phyloP scores from a whole-genome alignment of 805 yeast genomes.

The Brettanomyces anomalus region DNA sequence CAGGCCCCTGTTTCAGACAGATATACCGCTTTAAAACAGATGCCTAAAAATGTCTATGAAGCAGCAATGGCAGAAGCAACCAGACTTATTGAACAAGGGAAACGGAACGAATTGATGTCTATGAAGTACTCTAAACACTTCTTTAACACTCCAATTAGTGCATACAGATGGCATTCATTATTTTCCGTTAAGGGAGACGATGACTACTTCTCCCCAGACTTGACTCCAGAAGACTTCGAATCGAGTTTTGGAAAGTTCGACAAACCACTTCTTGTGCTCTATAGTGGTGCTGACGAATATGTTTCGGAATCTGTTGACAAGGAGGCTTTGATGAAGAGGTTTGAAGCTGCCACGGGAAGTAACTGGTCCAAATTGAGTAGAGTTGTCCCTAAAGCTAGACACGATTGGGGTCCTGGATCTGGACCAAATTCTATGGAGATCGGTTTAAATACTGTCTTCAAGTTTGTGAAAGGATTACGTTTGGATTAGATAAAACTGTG shows the following conservation, averaged over 20 bases:
- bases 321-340: conserved; percentile 34
- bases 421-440: conserved; percentile 10
- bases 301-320: conserved; percentile 48
- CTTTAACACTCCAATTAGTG: conserved; percentile 53
- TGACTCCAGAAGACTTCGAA: conserved; percentile 33
- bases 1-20: conserved; percentile 75
- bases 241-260: conserved; percentile 47
- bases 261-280: conserved; percentile 43
- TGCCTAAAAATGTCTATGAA: conserved; percentile 11
- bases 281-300: conserved; percentile 56
- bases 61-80: conserved; percentile 23
- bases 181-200: conserved; percentile 58
- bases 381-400: conserved; percentile 49
- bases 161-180: conserved; percentile 65
- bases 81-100: conserved; percentile 34
- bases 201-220: conserved; percentile 59
- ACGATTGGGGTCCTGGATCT: conserved; percentile 39
- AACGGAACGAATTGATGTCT: conserved; percentile 43
- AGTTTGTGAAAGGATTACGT: conserved; percentile 7
- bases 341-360: conserved; percentile 36
- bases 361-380: conserved; percentile 48
- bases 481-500: background rate
- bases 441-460: conserved; percentile 8
- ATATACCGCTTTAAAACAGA: conserved; percentile 28
- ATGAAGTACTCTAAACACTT: conserved; percentile 34